Evolutionary conservation across 176 grass and related monocot species (phyloP), one percentile per base, ranked within the genome.

Genomic region (Calamus simplicifolius): DNA sequence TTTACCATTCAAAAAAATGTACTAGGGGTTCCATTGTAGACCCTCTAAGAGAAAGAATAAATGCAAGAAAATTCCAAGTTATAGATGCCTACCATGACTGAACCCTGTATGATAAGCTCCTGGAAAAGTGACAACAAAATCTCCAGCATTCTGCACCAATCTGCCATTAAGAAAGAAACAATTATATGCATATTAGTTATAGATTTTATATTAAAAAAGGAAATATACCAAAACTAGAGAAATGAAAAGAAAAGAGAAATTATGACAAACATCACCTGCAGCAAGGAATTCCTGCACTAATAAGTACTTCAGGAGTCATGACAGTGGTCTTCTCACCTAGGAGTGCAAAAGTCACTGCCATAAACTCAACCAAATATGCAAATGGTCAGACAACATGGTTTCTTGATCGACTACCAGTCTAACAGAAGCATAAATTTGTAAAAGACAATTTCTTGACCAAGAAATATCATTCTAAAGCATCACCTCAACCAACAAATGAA

Each of bases 101-200:
- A 98, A 98, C 59, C 93, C 93, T 69, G 85, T 85, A 81, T 98
- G 93, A 85, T 98, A 98, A 75, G 93, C 87, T 79, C 93, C 93
- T 78, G 93, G 93, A 60, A 98, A 92, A 16, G 93, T 98, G 63
- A 98, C 89, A 70, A 98, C 81, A 83, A 98, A 98, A 35, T 98
- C 93, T 78, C 93, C 93, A 82, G 84, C 76, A 73, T 92, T 98
- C 76, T 98, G 93, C 71, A 98, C 93, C 84, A 98, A 89, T 79
- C 93, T 98, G 93, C 65, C 89, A 80, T 61, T 56, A 65, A 77
- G 69, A 86, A 80, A 62, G 57, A 79, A 68, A 54, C 5, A 29
- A 1, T n/a, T 14, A 8, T 5, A 51, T n/a, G 17, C 2, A 16
- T 1, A 27, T 26, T 51, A 21, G 29, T 25, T 38, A 56, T 16